Conservation (phyloP, 2,329 filamentous ascomycete species). For the Paracamarosporium sp. region DNA sequence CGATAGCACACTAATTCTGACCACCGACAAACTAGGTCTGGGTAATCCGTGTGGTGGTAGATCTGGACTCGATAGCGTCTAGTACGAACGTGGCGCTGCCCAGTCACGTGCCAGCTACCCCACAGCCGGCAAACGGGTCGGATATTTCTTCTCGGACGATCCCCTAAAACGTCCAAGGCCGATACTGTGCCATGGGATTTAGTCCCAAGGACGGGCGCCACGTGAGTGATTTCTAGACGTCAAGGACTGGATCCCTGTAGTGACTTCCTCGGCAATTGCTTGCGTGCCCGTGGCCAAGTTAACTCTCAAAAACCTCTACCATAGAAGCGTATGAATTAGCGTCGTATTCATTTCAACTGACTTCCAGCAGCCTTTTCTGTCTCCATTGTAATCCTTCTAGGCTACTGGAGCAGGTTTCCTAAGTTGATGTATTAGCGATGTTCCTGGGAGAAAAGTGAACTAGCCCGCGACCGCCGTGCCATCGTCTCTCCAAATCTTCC, state of each 20-base stretch:
- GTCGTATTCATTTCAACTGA: background rate
- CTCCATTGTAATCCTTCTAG: background rate
- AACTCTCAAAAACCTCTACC: too few species aligned
- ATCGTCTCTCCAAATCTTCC: background rate
- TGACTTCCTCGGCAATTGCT: background rate
- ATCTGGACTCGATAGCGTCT: too few species aligned
- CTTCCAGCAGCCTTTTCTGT: background rate
- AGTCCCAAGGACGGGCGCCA: background rate
- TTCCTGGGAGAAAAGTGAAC: background rate
- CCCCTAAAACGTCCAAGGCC: too few species aligned
- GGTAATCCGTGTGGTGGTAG: too few species aligned
- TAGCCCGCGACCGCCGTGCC: background rate
- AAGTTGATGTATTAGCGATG: background rate
- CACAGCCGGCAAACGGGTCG: background rate
- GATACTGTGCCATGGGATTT: too few species aligned
- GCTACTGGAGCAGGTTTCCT: too few species aligned
- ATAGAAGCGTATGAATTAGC: background rate
- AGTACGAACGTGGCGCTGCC: too few species aligned
- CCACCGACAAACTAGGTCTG: too few species aligned
- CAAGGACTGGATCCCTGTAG: background rate
- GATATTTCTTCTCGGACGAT: background rate
- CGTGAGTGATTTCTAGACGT: background rate
- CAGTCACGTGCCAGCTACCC: too few species aligned
- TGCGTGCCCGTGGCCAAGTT: background rate
- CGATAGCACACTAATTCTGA: background rate